Evolutionary conservation across 2,329 filamentous ascomycete genomes (phyloP).

Genomic region (Colletotrichum graminicola): DNA sequence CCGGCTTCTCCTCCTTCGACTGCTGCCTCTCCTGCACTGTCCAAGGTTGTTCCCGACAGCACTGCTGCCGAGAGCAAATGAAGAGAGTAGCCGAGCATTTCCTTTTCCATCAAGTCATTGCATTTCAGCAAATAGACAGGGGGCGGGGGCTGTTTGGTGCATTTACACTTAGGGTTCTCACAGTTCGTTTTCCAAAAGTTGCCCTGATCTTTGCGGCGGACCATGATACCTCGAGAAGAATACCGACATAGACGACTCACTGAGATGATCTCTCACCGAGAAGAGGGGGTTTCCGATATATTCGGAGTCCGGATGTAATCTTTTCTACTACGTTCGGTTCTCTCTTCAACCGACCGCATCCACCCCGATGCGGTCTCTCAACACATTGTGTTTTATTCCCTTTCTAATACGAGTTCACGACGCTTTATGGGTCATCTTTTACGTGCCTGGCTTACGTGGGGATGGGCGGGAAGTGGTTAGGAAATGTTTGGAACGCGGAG

Average conservation of each 20-base stretch:
- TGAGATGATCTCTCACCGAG: constrained; percentile 51
- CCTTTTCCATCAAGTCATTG: constrained; percentile 51
- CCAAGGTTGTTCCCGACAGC: constrained; percentile 71
- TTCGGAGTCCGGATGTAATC: constrained; percentile 48
- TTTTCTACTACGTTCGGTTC: constrained; percentile 49
- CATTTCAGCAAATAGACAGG: constrained; percentile 66
- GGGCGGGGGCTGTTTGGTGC: constrained; percentile 59
- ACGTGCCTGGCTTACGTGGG: constrained; percentile 33
- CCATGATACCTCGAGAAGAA: constrained; percentile 62
- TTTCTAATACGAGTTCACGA: constrained; percentile 43
- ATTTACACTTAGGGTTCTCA: constrained; percentile 61
- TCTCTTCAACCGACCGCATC: constrained; percentile 38
- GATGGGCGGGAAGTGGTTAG: background rate
- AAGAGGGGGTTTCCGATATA: constrained; percentile 44
- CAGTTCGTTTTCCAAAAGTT: constrained; percentile 63
- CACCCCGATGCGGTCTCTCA: constrained; percentile 25
- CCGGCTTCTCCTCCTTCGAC: constrained; percentile 78
- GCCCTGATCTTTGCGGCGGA: constrained; percentile 56
- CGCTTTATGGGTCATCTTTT: constrained; percentile 38
- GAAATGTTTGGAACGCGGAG: constrained; percentile 16
- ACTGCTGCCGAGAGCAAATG: constrained; percentile 59
- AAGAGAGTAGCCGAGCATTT: constrained; percentile 43
- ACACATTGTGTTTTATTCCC: constrained; percentile 34
- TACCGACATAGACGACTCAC: constrained; percentile 58
- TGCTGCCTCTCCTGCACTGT: constrained; percentile 73